Base-by-base conservation (phyloP, 257 asterid genomes). In the Nyctanthes arbortristis region DNA sequence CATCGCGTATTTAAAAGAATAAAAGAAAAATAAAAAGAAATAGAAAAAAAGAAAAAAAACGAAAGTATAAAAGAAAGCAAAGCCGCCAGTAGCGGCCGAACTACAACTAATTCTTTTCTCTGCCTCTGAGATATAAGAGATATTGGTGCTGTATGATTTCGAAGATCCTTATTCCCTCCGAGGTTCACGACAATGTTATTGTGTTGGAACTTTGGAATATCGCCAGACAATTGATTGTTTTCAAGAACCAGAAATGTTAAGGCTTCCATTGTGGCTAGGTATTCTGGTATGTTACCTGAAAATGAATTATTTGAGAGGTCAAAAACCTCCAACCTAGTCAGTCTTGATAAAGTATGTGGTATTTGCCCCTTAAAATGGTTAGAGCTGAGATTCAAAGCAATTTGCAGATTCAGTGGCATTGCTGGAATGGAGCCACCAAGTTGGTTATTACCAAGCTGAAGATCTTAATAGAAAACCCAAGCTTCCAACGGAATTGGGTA, bases 231-330 rank as follows among this genome's bases (percentile, higher is more conserved):
- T 35, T 79, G 68, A 67, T 91, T 88, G 87, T 87, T 80, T 7
- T 85, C 73, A 22, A 91, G 87, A 13, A 83, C 61, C 68, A 91
- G 65, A 10, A 64, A 81, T 33, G 86, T 80, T 79, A 91, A 75
- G 84, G 82, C 77, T 47, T 1, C 0, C 82, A 91, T 59, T 2
- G 0, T 0, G 10, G 78, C 25, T 35, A 91, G 66, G 72, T 24
- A 85, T 0, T 28, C 49, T 14, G 97, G 97, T 66, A 91, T 80
- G 5, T 45, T 47, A 29, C 97, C 96, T 14, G 79, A 66, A 54
- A 91, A 85, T 31, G 74, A 71, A 72, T 91, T 91, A 73, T 82
- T 39, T 0, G 96, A 91, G 40, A 91, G 94, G 73, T 91, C 97
- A 85, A 91, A 77, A 65, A 88, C 88, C 73, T 91, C 97, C 78